These are phyloP conservation scores for Ophiostoma tasmaniense DNA, from an alignment of 2,329 filamentous ascomycete genomes.

Conservation along the genomic window DNA sequence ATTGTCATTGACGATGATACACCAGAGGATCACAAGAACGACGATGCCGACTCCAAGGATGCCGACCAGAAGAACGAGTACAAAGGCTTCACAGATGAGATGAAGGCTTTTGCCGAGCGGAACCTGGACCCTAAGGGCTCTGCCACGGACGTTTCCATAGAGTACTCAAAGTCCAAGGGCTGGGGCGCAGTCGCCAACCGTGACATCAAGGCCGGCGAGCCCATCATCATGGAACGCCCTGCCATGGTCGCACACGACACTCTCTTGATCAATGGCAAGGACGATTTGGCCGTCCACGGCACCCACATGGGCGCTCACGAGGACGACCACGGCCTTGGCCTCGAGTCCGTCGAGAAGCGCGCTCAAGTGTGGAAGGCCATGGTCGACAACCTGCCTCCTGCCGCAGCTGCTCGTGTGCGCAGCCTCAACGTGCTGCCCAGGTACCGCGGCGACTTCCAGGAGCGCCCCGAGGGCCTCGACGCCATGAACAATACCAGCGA, in stretches of 20 bases:
- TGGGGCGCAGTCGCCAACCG: conserved; percentile 27
- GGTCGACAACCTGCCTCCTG: conserved; percentile 13
- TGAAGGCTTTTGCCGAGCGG: not conserved
- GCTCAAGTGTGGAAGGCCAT: conserved; percentile 8
- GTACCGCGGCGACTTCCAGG: conserved; percentile 1
- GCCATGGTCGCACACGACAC: conserved; percentile 23
- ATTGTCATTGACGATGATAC: not conserved
- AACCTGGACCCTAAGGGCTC: not conserved
- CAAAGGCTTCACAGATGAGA: not conserved
- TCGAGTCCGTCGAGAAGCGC: conserved; percentile 10
- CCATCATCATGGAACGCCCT: conserved; percentile 28
- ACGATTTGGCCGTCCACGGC: not conserved
- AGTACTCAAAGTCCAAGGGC: conserved; percentile 29
- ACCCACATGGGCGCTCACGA: conserved; percentile 5
- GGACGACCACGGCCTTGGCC: conserved; percentile 17
- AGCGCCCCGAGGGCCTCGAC: not conserved
- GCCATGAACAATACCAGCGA: not conserved
- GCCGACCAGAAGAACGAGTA: not conserved
- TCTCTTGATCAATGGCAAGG: not conserved
- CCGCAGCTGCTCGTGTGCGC: not conserved
- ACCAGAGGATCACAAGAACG: not conserved
- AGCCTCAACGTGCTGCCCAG: conserved; percentile 11
- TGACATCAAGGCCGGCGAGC: conserved; percentile 25
- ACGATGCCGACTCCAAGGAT: too few relatives aligned
- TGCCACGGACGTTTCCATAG: not conserved